Evolutionary conservation across 176 grass and related monocot species (phyloP).

Genomic region (Oryza meridionalis): DNA sequence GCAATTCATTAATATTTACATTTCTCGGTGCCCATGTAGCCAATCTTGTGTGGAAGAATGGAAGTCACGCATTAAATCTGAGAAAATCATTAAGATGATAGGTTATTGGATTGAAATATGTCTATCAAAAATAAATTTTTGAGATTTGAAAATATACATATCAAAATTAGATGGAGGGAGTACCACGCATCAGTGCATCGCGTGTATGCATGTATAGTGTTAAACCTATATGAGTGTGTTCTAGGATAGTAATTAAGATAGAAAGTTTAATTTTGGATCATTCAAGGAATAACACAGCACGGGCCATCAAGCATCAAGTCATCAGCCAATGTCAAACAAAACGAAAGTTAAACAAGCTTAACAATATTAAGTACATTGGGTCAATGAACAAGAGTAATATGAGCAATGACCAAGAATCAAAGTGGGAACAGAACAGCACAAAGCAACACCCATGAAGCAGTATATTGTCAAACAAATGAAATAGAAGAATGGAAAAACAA

Average conservation of each 20-base stretch:
- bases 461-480: not conserved
- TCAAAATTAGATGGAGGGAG: no score
- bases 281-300: not conserved
- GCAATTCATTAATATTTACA: no score
- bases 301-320: not conserved
- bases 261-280: not conserved
- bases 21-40: no score
- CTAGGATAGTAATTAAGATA: not conserved
- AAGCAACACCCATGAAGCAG: conserved; percentile 24
- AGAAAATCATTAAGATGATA: no score
- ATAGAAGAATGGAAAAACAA: conserved; percentile 15
- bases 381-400: no score
- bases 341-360: not conserved
- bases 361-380: not conserved
- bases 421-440: not conserved
- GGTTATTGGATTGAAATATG: no score
- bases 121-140: no score
- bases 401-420: conserved; percentile 14
- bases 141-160: no score
- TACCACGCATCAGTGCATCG: not conserved
- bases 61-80: no score
- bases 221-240: not conserved
- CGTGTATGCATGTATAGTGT: not conserved
- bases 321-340: conserved; percentile 16
- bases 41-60: no score